phyloP scores from a whole-genome alignment of 345 rosid species.

The Murraya koenigii region DNA sequence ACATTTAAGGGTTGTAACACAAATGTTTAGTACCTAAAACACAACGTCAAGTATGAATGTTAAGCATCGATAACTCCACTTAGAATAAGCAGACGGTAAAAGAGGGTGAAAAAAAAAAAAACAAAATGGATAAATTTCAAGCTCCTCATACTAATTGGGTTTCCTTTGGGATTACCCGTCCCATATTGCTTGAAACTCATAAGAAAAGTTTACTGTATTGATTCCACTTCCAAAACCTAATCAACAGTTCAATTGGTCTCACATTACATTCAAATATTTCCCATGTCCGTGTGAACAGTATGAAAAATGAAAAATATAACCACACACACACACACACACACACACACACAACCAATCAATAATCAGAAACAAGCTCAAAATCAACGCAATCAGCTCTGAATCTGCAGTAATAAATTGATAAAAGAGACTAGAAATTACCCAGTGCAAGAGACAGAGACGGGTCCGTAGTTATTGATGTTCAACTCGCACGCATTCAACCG shows the following conservation, averaged over 20 bases:
- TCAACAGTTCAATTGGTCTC: neutral
- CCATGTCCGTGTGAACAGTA: neutral
- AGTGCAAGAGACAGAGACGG: neutral
- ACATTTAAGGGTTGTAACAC: neutral
- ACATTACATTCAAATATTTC: too few relatives aligned
- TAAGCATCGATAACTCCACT: too few relatives aligned
- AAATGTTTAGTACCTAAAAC: too few relatives aligned
- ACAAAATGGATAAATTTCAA: too few relatives aligned
- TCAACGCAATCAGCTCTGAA: neutral
- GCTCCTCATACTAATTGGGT: too few relatives aligned
- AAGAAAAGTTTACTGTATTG: neutral
- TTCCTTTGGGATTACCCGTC: neutral
- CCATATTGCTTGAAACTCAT: neutral
- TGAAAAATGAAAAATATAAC: neutral
- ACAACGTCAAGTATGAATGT: too few relatives aligned
- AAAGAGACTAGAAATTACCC: neutral
- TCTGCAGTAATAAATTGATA: neutral
- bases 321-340: neutral
- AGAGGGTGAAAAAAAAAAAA: too few relatives aligned
- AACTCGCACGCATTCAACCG: neutral
- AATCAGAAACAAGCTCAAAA: neutral
- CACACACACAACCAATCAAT: neutral
- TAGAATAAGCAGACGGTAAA: too few relatives aligned
- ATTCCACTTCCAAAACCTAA: neutral
- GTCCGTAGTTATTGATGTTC: neutral